Evolutionary conservation across 2,329 filamentous ascomycete genomes (phyloP).

Genomic region (Colletotrichum sp.): DNA sequence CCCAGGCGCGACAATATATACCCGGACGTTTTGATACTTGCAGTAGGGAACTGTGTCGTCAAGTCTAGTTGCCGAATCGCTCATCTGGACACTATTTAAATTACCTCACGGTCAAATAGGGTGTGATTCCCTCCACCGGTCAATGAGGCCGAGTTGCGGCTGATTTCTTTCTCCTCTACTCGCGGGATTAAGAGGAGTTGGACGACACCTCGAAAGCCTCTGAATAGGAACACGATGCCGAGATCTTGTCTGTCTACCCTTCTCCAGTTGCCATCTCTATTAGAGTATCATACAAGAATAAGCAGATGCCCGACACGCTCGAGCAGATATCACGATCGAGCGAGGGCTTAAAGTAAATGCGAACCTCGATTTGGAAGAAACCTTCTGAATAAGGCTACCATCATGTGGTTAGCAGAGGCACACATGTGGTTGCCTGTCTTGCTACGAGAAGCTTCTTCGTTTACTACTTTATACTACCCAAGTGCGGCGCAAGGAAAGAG

Average conservation of each 20-base stretch:
- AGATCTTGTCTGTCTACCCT: not conserved
- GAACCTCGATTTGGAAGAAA: fast-evolving
- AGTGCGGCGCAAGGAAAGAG: fast-evolving
- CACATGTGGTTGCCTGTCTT: not conserved
- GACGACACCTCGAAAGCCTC: not conserved
- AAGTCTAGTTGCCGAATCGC: no score
- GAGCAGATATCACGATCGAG: no score
- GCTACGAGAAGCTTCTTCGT: not conserved
- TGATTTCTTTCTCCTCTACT: no score
- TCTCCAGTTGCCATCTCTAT: not conserved
- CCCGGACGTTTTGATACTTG: no score
- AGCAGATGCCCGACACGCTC: fast-evolving
- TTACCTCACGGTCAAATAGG: not conserved
- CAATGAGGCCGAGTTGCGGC: no score
- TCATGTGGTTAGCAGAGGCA: no score
- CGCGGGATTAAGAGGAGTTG: fast-evolving
- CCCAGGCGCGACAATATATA: no score
- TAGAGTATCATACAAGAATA: not conserved
- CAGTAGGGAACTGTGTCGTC: no score
- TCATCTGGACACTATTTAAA: no score
- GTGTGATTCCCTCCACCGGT: not conserved
- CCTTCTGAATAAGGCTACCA: not conserved
- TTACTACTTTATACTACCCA: no score
- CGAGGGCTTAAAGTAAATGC: no score
- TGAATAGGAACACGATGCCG: fast-evolving